Base-by-base conservation (phyloP, 768 basidiomycete genomes). In the Xerocomus potaroensis region DNA sequence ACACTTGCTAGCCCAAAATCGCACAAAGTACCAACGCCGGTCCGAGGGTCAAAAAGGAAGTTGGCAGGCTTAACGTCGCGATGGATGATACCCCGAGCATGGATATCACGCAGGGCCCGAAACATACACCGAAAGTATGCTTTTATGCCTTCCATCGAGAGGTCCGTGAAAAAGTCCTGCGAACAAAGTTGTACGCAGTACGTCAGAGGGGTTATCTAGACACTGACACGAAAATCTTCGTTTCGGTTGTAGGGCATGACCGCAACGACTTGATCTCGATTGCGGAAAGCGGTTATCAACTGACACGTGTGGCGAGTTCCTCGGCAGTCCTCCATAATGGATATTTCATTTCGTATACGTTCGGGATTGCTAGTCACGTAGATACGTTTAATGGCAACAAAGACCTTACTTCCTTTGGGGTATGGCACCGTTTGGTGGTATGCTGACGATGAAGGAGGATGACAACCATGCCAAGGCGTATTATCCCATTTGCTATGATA, bases 21-120 rank as follows among this genome's bases (percentile, higher is more conserved):
- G 55, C 91, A 91, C 8, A 99, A 70, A 1, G 87, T 87, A 19
- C 96, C 96, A 11, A 82, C 72, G 9, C 87, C 86, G 7, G 84
- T 86, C 30, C 75, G 78, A 30, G 90, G 84, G 64, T 98, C 91
- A 64, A 86, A 97, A 29, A 98, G 75, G 64, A 98, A 98, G 65
- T 98, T 98, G 49, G 94, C 95, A 18, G 95, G 94, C 63, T 98
- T 98, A 57, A 98, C 90, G 66, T 98, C 95, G 36, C 95, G 89
- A 65, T 98, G 95, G 42, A 98, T 89, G 58, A 98, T 85, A 5
- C 79, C 80, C 43, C 92, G 76, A 10, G 80, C 71, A 63, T 98
- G 94, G 21, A 92, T 85, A 59, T 95, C 92, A 39, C 87, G 81
- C 44, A 98, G 67, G 3, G 90, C 94, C 34, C 89, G 85, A 64